Conservation (phyloP, 495 filamentous ascomycete genomes). For the Niebla homalea region DNA sequence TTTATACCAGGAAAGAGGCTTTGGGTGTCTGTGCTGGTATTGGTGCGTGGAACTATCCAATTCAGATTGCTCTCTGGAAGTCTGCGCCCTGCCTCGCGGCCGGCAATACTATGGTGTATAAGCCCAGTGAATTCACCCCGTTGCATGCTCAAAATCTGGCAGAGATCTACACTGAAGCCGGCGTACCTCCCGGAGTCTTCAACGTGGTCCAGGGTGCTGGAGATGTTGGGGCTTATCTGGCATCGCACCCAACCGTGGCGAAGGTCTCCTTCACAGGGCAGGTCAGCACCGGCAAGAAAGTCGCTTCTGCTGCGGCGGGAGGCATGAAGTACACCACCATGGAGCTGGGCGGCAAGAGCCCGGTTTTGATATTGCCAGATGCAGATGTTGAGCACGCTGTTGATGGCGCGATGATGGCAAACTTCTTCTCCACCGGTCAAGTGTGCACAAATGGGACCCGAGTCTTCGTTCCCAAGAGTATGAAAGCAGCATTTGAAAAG, state of each 20-base stretch:
- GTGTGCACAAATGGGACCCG: conserved; percentile 78
- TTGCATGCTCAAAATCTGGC: conserved; percentile 57
- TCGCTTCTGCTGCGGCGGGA: conserved; percentile 53
- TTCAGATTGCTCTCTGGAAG: conserved; percentile 82
- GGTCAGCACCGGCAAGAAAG: conserved; percentile 61
- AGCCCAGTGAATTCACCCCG: conserved; percentile 69
- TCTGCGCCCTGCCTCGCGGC: conserved; percentile 69
- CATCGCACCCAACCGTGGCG: conserved; percentile 51
- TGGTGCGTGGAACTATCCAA: conserved; percentile 76
- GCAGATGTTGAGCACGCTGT: conserved; percentile 60
- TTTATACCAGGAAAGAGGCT: conserved; percentile 62
- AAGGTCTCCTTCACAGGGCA: conserved; percentile 82
- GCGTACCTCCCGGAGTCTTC: conserved; percentile 66
- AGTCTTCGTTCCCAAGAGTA: conserved; percentile 52
- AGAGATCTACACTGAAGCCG: conserved; percentile 56
- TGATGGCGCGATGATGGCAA: conserved; percentile 77
- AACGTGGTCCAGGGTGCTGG: conserved; percentile 67
- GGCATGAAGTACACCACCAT: conserved; percentile 78
- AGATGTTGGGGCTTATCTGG: conserved; percentile 56
- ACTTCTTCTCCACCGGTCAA: conserved; percentile 71
- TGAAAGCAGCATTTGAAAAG: conserved; percentile 53
- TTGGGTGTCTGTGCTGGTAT: conserved; percentile 68
- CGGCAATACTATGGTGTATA: conserved; percentile 80
- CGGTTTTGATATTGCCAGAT: conserved; percentile 57
- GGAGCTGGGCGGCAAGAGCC: conserved; percentile 74